These are phyloP conservation scores for Astrocystis sublimbata DNA, from an alignment of 495 filamentous ascomycete genomes.

Conservation along the genomic window DNA sequence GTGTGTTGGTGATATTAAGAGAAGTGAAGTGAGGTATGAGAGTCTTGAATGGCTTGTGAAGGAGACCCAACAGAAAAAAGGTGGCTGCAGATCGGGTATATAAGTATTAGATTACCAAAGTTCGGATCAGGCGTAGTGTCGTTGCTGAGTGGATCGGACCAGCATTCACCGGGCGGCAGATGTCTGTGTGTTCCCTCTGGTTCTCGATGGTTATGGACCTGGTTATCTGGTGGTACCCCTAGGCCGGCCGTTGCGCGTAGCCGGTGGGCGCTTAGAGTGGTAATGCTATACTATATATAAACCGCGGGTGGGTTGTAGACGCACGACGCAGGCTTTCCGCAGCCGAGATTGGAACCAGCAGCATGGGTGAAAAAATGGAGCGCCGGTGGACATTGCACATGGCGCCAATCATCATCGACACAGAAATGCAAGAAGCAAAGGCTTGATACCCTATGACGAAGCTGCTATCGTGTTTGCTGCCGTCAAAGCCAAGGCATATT, in stretches of 20 bases:
- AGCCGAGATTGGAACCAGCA: constrained; percentile 30
- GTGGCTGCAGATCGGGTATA: neutral
- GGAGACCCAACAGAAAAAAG: neutral
- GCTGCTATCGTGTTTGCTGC: constrained; percentile 3
- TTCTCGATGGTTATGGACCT: too few relatives aligned
- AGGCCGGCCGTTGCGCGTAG: constrained; percentile 28
- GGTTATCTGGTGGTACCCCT: too few relatives aligned
- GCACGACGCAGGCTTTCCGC: constrained; percentile 33
- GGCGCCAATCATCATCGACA: constrained; percentile 7
- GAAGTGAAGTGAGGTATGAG: neutral
- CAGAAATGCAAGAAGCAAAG: neutral
- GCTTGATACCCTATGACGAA: constrained; percentile 12
- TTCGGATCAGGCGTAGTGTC: constrained; percentile 8
- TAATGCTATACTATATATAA: constrained; percentile 22
- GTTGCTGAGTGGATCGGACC: constrained; percentile 16
- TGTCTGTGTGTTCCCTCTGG: constrained; percentile 32
- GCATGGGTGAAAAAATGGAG: constrained; percentile 3
- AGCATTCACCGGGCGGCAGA: constrained; percentile 27
- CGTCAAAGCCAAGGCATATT: neutral
- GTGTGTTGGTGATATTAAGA: neutral
- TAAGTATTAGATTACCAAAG: constrained; percentile 15
- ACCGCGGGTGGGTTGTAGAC: constrained; percentile 24
- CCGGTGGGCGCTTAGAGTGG: constrained; percentile 34
- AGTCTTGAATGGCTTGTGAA: neutral
- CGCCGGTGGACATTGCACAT: constrained; percentile 13